Base-by-base conservation (phyloP, 1,284 basidiomycete genomes). In the Xerocomus amazonicus region DNA sequence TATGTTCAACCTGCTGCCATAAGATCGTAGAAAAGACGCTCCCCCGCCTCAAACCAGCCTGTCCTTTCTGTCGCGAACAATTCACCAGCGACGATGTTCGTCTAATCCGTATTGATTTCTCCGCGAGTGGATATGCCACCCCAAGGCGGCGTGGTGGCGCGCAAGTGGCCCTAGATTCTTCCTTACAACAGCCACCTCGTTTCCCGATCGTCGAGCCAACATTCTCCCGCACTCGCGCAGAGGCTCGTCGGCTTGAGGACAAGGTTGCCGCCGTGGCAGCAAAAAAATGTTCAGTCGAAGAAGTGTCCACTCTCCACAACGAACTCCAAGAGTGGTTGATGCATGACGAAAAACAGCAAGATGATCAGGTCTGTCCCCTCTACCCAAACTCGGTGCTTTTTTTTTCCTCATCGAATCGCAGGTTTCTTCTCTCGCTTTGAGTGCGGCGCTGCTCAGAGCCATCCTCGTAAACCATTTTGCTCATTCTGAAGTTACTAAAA, bases 211-310 rank as follows among this genome's bases (percentile, higher is more conserved):
- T 68, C 31, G 70, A 73, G 58, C 66, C 70, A 41, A 55, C 63
- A 59, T 73, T 59, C 48, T 52, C 74, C 14, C 73, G 73, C 43
- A 69, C 72, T 10, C 74, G 79, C 37, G 73, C 75, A 41, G 83
- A 86, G 55, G 81, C 79, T 51, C 79, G 81, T 37, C 72, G 78
- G 56, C 74, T 90, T 48, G 87, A 90, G 69, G 80, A 81, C 69
- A 87, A 80, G 69, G 85, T 90, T 51, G 82, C 82, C 51, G 79
- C 78, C 61, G 82, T 89, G 58, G 87, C 87, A 29, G 78, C 80
- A n/a, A 87, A 86, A 79, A 88, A 87, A 75, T 88, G 84, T 70
- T 87, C 85, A 27, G 86, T 90, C 51, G 87, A 90, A 67, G 87
- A 90, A 71, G 84, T 90, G 41, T 77, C 80, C 45, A 72, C 75